Evolutionary conservation across 2,329 filamentous ascomycete genomes (phyloP), one percentile per base, ranked within the genome.

Genomic region (Hymenotorrendiella dingleyae): DNA sequence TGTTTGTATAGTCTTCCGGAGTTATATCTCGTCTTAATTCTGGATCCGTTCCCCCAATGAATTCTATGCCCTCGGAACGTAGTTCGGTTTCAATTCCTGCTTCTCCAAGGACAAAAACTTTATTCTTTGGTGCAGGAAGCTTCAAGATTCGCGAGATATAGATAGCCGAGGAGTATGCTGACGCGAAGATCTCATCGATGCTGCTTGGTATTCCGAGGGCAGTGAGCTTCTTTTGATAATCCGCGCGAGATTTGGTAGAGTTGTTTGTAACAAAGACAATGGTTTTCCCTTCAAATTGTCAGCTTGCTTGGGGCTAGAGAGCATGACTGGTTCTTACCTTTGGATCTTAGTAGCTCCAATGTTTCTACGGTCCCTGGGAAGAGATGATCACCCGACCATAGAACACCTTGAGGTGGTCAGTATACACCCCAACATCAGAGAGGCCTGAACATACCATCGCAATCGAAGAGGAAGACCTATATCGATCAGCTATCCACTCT

Each of bases 251-350:
- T 64, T 98, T 98, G 44, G 93, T 97, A 60, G 89, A 96, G 71
- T 98, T 98, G 70, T 98, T 98, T 29, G 93, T 98, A 40, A 98
- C 93, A 62, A 98, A 98, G 42, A 98, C 82, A 24, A 93, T 76
- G 62, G 84, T 84, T 67, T 98, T 98, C 61, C 87, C 90, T 93
- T 40, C 21, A 26, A 11, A 35, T 41, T 53, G 21, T 38, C 29
- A 35, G 33, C 20, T 42, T 46, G 19, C 10, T 28, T n/a, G n/a
- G n/a, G n/a, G n/a, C n/a, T n/a, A n/a, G n/a, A 12, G 14, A 11
- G 19, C 20, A 24, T 21, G n/a, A 27, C 8, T 14, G 21, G 19
- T 33, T 10, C n/a, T 10, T 45, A 57, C 89, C 88, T 79, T 80
- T 85, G 44, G 79, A 82, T 59, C 87, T 82, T 49, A 98, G 70